These are phyloP conservation scores for Boletus rubroflammeus DNA, from an alignment of 768 basidiomycete genomes.

Conservation along the genomic window DNA sequence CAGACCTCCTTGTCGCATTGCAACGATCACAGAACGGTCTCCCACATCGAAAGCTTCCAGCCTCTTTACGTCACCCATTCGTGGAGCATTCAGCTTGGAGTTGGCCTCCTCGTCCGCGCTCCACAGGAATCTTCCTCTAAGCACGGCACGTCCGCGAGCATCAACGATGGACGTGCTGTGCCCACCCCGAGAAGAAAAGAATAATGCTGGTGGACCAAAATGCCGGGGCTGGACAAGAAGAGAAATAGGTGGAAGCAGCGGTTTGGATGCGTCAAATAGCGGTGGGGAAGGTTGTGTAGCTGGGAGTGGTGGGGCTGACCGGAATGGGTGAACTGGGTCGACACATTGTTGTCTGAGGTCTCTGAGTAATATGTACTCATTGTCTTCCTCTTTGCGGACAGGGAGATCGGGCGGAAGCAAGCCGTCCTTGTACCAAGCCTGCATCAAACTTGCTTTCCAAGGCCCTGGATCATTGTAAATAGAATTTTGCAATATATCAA, in stretches of 20 bases:
- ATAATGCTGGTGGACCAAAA: slow-evolving; percentile 83
- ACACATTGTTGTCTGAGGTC: slow-evolving; percentile 75
- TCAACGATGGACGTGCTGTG: slow-evolving; percentile 88
- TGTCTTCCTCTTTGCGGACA: slow-evolving; percentile 72
- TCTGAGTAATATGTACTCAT: slow-evolving; percentile 61
- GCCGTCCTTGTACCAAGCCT: slow-evolving; percentile 85
- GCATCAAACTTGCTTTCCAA: slow-evolving; percentile 87
- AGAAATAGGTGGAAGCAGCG: slow-evolving; percentile 69
- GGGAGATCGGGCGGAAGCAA: slow-evolving; percentile 79
- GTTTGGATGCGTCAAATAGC: slow-evolving; percentile 42
- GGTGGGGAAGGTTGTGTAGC: slow-evolving; percentile 25
- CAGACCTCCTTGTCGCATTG: slow-evolving; percentile 82
- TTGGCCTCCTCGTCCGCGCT: slow-evolving; percentile 58
- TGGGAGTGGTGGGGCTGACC: slow-evolving; percentile 42
- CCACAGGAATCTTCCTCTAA: slow-evolving; percentile 80
- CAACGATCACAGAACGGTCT: slow-evolving; percentile 74
- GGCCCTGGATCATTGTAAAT: slow-evolving; percentile 50
- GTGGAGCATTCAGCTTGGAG: slow-evolving; percentile 33
- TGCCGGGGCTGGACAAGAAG: slow-evolving; percentile 74
- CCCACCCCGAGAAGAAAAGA: slow-evolving; percentile 86
- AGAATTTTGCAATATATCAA: background rate
- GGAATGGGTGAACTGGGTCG: slow-evolving; percentile 80
- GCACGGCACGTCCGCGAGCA: slow-evolving; percentile 77
- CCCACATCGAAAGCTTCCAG: slow-evolving; percentile 79
- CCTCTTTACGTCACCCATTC: slow-evolving; percentile 80